Percentiles rank a stretch among this genome's conserved stretches.
Conservation (phyloP, 2,329 filamentous ascomycete species). For the Penicillium sp. region DNA sequence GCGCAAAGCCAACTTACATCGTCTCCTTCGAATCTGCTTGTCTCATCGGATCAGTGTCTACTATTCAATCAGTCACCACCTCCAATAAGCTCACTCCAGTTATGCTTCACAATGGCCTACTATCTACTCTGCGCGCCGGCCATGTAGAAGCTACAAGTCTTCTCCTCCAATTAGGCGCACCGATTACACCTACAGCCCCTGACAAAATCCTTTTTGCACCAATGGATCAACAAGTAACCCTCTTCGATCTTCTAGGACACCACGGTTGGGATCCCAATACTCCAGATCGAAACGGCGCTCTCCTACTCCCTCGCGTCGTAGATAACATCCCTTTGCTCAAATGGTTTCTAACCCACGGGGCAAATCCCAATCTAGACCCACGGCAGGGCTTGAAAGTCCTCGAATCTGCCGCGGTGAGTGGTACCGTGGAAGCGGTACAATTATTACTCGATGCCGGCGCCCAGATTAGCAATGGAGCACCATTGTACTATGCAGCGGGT, state of each 20-base stretch:
- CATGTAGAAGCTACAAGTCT: neutral
- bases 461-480: neutral
- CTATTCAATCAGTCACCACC: neutral
- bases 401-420: neutral
- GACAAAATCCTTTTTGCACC: neutral
- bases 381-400: neutral
- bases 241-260: neutral
- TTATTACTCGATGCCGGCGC: neutral
- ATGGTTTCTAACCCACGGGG: neutral
- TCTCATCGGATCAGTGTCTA: neutral
- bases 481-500: neutral
- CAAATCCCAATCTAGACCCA: neutral
- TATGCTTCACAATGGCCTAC: neutral
- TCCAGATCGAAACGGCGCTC: neutral
- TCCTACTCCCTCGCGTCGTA: neutral
- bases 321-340: neutral
- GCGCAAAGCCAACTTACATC: neutral
- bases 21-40: neutral
- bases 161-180: neutral
- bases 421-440: neutral
- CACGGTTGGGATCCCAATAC: neutral
- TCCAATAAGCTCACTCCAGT: neutral
- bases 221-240: neutral
- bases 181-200: neutral
- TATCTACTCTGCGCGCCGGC: neutral